phyloP scores from a whole-genome alignment of 257 asterid species.

The Solanum bukasovii region DNA sequence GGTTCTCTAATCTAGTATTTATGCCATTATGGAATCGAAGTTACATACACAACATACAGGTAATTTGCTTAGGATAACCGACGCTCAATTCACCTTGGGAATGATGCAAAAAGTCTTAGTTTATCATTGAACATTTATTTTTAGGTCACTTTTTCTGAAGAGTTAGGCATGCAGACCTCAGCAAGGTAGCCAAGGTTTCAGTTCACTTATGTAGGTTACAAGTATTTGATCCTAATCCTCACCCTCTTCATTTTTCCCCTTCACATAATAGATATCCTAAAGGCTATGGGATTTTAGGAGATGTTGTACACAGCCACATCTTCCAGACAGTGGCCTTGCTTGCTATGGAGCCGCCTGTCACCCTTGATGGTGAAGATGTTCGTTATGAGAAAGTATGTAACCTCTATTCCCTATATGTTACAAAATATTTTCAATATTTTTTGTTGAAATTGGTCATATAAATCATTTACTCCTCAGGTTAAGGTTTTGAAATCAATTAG shows the following conservation, averaged over 20 bases:
- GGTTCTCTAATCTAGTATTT: constrained; percentile 45
- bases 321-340: constrained; percentile 49
- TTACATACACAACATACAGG: constrained; percentile 40
- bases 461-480: constrained; percentile 16
- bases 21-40: constrained; percentile 49
- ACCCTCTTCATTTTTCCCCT: not conserved
- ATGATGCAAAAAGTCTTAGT: not conserved
- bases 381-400: constrained; percentile 32
- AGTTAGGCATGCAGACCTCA: constrained; percentile 9
- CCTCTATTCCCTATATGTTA: not conserved
- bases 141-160: constrained; percentile 39
- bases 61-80: not conserved
- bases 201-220: not conserved
- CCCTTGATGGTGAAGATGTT: constrained; percentile 43
- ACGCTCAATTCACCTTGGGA: not conserved
- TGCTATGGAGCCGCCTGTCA: constrained; percentile 48
- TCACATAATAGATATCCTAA: constrained; percentile 16
- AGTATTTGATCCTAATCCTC: not conserved
- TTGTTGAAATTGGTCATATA: not conserved
- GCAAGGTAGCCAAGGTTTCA: constrained; percentile 18
- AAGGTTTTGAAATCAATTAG: constrained; percentile 39
- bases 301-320: constrained; percentile 47
- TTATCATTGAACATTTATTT: not conserved
- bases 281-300: constrained; percentile 35
- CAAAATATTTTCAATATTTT: not conserved